Conservation (phyloP, 2,329 filamentous ascomycete genomes). For the Epichloe bromicola region DNA sequence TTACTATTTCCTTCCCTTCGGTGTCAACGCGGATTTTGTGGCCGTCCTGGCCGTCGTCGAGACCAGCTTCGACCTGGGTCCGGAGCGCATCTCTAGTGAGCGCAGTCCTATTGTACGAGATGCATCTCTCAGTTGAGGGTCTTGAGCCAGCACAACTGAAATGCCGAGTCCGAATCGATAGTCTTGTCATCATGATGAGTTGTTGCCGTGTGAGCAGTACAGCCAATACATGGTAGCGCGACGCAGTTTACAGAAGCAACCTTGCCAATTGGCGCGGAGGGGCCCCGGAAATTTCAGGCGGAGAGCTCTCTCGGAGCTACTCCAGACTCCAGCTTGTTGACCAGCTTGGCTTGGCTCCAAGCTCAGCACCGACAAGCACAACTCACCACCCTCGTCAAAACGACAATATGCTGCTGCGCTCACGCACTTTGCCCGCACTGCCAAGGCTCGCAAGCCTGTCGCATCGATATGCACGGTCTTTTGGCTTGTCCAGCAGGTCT, state of each 20-base stretch:
- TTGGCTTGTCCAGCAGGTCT: constrained; percentile 28
- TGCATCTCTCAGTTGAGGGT: constrained; percentile 15
- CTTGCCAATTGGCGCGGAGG: no score
- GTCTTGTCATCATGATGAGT: not conserved
- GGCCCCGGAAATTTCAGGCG: not conserved
- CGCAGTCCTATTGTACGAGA: constrained; percentile 17
- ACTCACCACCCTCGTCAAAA: not conserved
- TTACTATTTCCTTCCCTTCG: constrained; percentile 30
- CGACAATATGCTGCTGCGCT: constrained; percentile 19
- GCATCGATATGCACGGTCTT: constrained; percentile 23
- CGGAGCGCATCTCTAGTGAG: constrained; percentile 18
- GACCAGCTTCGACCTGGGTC: constrained; percentile 18
- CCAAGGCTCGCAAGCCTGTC: constrained; percentile 16
- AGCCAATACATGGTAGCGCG: not conserved
- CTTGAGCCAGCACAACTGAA: constrained; percentile 5
- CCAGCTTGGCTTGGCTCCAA: not conserved
- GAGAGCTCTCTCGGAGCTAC: not conserved
- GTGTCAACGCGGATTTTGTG: constrained; percentile 23
- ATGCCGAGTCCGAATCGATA: constrained; percentile 9
- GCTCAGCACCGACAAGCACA: not conserved
- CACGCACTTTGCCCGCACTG: constrained; percentile 19
- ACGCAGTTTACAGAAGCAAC: not conserved
- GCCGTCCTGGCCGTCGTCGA: constrained; percentile 18
- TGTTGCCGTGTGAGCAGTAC: not conserved
- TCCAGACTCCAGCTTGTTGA: not conserved